phyloP scores from a whole-genome alignment of 1,139 yeast genomes.

The Yamadazyma conglobata region DNA sequence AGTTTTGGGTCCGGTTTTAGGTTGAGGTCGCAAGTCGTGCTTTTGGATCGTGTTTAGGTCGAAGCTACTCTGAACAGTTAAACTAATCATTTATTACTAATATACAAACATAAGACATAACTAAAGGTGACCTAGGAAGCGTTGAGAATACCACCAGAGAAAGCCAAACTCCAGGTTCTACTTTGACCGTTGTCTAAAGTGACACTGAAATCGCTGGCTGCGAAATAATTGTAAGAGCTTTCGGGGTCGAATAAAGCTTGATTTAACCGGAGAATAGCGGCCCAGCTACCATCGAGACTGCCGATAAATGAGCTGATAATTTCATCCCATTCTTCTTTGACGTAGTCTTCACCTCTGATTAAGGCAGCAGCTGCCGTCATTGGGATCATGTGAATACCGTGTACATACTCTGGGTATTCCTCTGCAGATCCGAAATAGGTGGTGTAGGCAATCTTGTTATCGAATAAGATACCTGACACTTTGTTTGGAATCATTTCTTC shows the following conservation, averaged over 20 bases:
- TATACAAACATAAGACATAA: constrained; percentile 4
- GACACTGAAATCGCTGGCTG: constrained; percentile 23
- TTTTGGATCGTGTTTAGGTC: too few relatives aligned
- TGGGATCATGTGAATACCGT: constrained; percentile 91
- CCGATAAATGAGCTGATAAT: constrained; percentile 49
- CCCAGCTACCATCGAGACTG: constrained; percentile 75
- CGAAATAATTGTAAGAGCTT: constrained; percentile 66
- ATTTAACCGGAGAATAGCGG: constrained; percentile 76
- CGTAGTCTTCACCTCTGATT: constrained; percentile 67
- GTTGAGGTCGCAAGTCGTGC: too few relatives aligned
- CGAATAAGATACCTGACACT: constrained; percentile 76
- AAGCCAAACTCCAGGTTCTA: constrained; percentile 84
- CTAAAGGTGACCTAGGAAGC: constrained; percentile 4
- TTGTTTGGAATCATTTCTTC: constrained; percentile 53
- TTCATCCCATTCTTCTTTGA: constrained; percentile 75
- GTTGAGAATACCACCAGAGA: constrained; percentile 50
- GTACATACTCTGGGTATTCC: constrained; percentile 67
- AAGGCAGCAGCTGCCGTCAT: constrained; percentile 80
- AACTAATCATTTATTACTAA: constrained; percentile 1
- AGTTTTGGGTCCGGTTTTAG: too few relatives aligned
- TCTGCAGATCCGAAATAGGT: constrained; percentile 49
- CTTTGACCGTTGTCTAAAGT: constrained; percentile 84
- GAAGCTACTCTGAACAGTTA: too few relatives aligned
- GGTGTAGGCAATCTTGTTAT: constrained; percentile 87
- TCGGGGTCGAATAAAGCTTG: constrained; percentile 72